Conservation (phyloP, 768 basidiomycete genomes). For the Suillus tomentosus region DNA sequence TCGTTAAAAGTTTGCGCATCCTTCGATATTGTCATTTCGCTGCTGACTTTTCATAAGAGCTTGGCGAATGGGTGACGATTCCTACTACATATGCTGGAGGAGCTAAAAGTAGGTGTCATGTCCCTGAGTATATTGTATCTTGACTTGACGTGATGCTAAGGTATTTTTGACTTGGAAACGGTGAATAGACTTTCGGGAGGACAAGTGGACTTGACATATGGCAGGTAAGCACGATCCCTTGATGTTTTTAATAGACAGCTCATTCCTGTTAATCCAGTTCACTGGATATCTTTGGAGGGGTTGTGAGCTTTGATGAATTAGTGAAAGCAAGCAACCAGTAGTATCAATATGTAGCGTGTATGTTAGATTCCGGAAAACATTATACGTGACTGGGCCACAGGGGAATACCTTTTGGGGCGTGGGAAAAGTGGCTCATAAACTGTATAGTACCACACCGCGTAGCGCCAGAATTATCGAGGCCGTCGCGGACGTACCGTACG, state of each 20-base stretch:
- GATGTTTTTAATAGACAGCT: background rate
- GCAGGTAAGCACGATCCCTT: conserved; percentile 32
- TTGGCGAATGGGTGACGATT: conserved; percentile 90
- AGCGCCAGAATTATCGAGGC: conserved; percentile 30
- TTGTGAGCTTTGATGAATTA: conserved; percentile 60
- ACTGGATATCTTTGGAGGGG: conserved; percentile 73
- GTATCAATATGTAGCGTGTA: background rate
- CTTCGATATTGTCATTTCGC: background rate
- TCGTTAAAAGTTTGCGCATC: conserved; percentile 68
- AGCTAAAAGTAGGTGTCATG: conserved; percentile 69
- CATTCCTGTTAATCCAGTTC: conserved; percentile 38
- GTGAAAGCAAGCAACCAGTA: conserved; percentile 34
- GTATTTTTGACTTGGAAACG: conserved; percentile 75
- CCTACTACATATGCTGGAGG: conserved; percentile 98
- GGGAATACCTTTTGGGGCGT: conserved; percentile 23
- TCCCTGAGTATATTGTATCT: conserved; percentile 8
- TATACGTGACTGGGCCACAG: background rate
- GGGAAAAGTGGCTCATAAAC: conserved; percentile 47
- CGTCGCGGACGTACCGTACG: conserved; percentile 32
- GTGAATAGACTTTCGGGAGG: conserved; percentile 82
- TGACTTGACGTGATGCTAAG: conserved; percentile 39
- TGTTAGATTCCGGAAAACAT: background rate
- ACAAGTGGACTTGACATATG: conserved; percentile 53
- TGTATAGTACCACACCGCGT: conserved; percentile 37
- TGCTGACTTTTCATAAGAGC: conserved; percentile 46